Base-by-base conservation (phyloP, 768 basidiomycete genomes). In the Leccinum incarnatum region DNA sequence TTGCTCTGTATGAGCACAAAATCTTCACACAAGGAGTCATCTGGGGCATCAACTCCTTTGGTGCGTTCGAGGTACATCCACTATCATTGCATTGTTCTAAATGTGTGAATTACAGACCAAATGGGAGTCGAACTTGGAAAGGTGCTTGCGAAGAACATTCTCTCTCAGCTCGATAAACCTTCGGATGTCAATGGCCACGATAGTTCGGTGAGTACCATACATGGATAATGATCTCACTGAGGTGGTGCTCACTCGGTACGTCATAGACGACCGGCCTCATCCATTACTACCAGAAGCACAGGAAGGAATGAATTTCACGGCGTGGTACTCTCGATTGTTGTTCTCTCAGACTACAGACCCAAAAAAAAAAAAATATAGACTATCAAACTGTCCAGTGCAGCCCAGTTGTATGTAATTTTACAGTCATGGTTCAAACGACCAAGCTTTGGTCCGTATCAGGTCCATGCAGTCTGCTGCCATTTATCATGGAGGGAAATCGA, bases 121-220 rank as follows among this genome's bases (percentile, higher is more conserved):
- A 97, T 98, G 95, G 97, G 97, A 72, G 96, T 98, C 64, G 96
- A 98, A 75, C 88, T 98, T 55, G 95, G 95, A 57, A 98, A 98
- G 74, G 91, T 95, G 5, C 84, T 99, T 47, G 97, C 97, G 1
- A 98, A 98, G 85, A 89, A 89, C 67, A 98, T 99, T 67, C 81
- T 98, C 53, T 82, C 85, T 2, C 95, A 97, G 74, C 86, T 98
- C 48, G 85, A 78, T n/a, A 83, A 80, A 58, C 86, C 92, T 9
- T 81, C 78, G 25, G 88, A 94, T 64, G 92, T 95, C 61, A 81
- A 77, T 58, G 91, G 90, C 5, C 97, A 98, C 68, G 97, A 98
- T 70, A 88, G 87, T 67, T 98, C 95, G 65, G 80, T 81, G 62
- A 65, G 78, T 65, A 11, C 56, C 21, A 58, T 17, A 27, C 15